These are phyloP conservation scores for Colletotrichum abscissum DNA, from an alignment of 2,329 filamentous ascomycete species.

Conservation along the genomic window DNA sequence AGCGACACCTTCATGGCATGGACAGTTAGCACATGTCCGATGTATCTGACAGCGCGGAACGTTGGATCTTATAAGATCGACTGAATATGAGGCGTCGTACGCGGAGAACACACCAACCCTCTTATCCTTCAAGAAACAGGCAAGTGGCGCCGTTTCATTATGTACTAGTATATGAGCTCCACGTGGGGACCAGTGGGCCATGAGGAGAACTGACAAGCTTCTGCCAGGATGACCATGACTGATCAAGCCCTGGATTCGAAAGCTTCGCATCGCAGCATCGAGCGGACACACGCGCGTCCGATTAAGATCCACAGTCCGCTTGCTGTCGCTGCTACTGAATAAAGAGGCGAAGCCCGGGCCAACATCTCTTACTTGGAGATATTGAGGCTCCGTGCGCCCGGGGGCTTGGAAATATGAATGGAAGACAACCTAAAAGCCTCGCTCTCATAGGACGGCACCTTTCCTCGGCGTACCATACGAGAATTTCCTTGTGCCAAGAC, in stretches of 20 bases:
- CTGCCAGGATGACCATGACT: slow-evolving; percentile 1
- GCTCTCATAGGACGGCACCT: not conserved
- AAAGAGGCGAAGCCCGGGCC: not conserved
- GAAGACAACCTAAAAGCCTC: not conserved
- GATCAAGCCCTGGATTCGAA: not conserved
- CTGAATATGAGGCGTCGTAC: not conserved
- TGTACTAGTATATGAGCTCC: not conserved
- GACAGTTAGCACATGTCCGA: not conserved
- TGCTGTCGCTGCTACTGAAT: not conserved
- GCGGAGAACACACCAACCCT: not conserved
- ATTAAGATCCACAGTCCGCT: not conserved
- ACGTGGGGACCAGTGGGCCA: not conserved
- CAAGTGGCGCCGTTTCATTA: slow-evolving; percentile 12
- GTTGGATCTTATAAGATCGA: slow-evolving; percentile 1
- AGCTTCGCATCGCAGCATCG: not conserved
- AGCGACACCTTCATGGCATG: slow-evolving; percentile 1
- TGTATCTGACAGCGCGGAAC: not conserved
- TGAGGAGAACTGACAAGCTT: not conserved
- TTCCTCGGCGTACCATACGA: not conserved
- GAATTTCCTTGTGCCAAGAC: not conserved
- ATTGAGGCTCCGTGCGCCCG: slow-evolving; percentile 4
- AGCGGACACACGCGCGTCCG: slow-evolving; percentile 8
- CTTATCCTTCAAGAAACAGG: not conserved
- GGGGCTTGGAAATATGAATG: not conserved
- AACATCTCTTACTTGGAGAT: not conserved